phyloP scores from a whole-genome alignment of 306 rosid species.

The Canavalia gladiata region DNA sequence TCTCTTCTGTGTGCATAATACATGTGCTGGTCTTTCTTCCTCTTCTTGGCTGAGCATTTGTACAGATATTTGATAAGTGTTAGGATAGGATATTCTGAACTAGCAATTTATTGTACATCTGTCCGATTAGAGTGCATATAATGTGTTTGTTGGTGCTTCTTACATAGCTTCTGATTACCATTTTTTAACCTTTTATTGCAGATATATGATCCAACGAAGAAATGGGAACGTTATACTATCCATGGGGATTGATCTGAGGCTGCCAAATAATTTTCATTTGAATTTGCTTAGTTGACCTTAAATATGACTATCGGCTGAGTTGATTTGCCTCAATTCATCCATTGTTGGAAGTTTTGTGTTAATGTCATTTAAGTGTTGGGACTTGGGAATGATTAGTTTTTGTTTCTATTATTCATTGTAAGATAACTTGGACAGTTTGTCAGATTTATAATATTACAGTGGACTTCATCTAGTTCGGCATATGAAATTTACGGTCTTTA shows the following conservation, averaged over 20 bases:
- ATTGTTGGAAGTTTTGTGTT: neutral
- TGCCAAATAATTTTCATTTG: slow-evolving; percentile 22
- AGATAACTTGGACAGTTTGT: neutral
- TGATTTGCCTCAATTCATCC: slow-evolving; percentile 7
- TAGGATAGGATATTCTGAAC: slow-evolving; percentile 16
- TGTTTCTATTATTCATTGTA: slow-evolving; percentile 18
- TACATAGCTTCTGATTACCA: neutral
- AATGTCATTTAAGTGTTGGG: slow-evolving; percentile 10
- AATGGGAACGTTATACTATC: slow-evolving; percentile 78
- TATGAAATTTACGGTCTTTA: neutral
- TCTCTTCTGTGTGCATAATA: slow-evolving; percentile 29
- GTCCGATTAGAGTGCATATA: neutral
- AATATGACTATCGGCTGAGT: neutral
- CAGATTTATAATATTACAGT: neutral
- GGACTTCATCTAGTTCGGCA: neutral
- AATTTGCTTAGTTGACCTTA: slow-evolving; percentile 14
- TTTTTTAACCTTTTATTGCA: slow-evolving; percentile 30
- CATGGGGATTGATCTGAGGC: slow-evolving; percentile 69
- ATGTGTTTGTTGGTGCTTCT: slow-evolving; percentile 5
- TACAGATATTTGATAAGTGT: neutral
- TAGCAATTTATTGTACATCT: neutral
- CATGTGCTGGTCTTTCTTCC: neutral
- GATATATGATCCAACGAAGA: slow-evolving; percentile 74
- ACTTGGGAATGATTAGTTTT: slow-evolving; percentile 25
- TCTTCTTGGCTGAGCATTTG: neutral